These are phyloP conservation scores for Daldinia decipiens DNA, from an alignment of 495 filamentous ascomycete genomes.

Conservation along the genomic window DNA sequence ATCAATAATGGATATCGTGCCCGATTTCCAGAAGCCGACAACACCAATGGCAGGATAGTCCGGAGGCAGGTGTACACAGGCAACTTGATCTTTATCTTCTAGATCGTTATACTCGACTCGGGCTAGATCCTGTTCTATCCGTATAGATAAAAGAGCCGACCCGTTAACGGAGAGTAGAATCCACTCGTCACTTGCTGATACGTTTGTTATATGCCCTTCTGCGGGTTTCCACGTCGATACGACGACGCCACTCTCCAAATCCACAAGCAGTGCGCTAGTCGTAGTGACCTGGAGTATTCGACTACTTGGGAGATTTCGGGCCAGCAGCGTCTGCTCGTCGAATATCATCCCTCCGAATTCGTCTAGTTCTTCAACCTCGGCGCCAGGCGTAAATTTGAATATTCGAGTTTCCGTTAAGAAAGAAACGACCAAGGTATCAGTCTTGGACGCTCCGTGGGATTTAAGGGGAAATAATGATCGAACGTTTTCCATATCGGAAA, in stretches of 20 bases:
- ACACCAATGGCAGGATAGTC: slow-evolving; percentile 67
- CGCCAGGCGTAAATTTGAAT: slow-evolving; percentile 77
- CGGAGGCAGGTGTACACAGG: slow-evolving; percentile 73
- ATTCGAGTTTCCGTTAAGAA: slow-evolving; percentile 86
- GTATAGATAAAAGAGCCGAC: slow-evolving; percentile 70
- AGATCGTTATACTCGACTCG: slow-evolving; percentile 68
- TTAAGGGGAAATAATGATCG: slow-evolving; percentile 69
- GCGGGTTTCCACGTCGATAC: slow-evolving; percentile 74
- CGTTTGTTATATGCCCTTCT: slow-evolving; percentile 74
- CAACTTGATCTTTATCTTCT: slow-evolving; percentile 75
- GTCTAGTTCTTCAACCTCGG: slow-evolving; percentile 87
- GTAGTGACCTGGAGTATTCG: slow-evolving; percentile 83
- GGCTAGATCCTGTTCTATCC: slow-evolving; percentile 66
- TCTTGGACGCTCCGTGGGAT: slow-evolving; percentile 57
- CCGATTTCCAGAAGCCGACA: slow-evolving; percentile 85
- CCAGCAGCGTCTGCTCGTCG: slow-evolving; percentile 76
- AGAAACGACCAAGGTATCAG: slow-evolving; percentile 80
- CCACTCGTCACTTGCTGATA: slow-evolving; percentile 73
- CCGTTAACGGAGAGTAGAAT: slow-evolving; percentile 81
- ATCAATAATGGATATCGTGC: slow-evolving; percentile 75
- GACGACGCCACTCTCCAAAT: slow-evolving; percentile 74
- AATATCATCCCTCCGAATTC: slow-evolving; percentile 75
- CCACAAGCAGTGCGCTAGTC: slow-evolving; percentile 67
- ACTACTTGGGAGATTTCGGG: slow-evolving; percentile 67
- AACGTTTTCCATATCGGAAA: slow-evolving; percentile 82